These are phyloP conservation scores for Skeletonema costatum DNA, from an alignment of 108 stramenopile species.

Conservation along the genomic window DNA sequence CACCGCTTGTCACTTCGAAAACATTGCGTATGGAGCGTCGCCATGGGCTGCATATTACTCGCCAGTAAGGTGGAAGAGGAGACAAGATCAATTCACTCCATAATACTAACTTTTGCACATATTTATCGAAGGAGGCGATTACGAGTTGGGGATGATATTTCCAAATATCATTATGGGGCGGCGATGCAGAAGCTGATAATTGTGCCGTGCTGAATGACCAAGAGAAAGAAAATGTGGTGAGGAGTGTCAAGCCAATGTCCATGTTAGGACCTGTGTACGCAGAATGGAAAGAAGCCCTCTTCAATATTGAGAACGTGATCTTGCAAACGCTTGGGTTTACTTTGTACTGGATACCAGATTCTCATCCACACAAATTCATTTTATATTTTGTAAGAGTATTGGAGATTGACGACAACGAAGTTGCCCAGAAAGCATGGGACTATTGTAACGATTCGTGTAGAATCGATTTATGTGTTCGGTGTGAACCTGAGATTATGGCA, in stretches of 20 bases:
- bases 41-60: constrained; percentile 67
- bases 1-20: constrained; percentile 58
- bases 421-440: constrained; percentile 81
- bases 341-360: constrained; percentile 82
- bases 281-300: constrained; percentile 61
- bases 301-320: constrained; percentile 58
- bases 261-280: constrained; percentile 63
- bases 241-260: constrained; percentile 48
- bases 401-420: constrained; percentile 32
- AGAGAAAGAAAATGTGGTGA: constrained; percentile 50
- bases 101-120: constrained; percentile 63
- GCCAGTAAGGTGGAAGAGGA: constrained; percentile 78
- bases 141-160: constrained; percentile 32
- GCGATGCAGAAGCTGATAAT: constrained; percentile 19
- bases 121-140: constrained; percentile 65
- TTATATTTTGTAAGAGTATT: constrained; percentile 59
- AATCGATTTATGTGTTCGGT: constrained; percentile 80
- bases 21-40: constrained; percentile 72
- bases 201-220: constrained; percentile 20
- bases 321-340: constrained; percentile 79
- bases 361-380: constrained; percentile 81
- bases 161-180: constrained; percentile 3
- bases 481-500: constrained; percentile 72
- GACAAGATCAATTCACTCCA: constrained; percentile 41
- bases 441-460: constrained; percentile 88